Percentiles rank a stretch among this genome's conserved stretches.
Evolutionary conservation across 1,284 basidiomycete species (phyloP).

Genomic region (Ganoderma lingzhi): DNA sequence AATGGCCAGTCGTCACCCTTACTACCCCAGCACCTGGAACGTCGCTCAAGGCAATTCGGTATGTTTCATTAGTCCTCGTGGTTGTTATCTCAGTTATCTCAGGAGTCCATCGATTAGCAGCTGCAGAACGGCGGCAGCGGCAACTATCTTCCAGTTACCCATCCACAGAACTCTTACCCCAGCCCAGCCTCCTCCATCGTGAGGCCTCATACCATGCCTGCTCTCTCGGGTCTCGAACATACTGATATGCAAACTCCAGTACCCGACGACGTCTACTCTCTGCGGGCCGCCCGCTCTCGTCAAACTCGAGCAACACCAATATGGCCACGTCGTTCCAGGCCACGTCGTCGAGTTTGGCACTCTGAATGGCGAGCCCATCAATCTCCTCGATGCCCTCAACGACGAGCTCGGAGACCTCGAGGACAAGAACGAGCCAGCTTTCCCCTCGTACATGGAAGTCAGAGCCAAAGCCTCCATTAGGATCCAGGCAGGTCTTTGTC

Average conservation of each 20-base stretch:
- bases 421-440: conserved; percentile 9
- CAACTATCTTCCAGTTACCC: not conserved
- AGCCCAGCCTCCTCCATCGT: not conserved
- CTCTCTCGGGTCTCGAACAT: not conserved
- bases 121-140: not conserved
- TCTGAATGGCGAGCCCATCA: not conserved
- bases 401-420: not conserved
- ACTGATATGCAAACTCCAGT: not conserved
- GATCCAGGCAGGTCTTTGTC: conserved; percentile 11
- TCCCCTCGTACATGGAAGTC: conserved; percentile 10
- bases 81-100: not conserved
- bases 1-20: not conserved
- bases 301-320: not conserved
- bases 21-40: not conserved
- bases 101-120: not conserved
- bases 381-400: not conserved
- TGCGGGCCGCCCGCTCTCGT: not conserved
- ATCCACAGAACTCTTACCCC: not conserved
- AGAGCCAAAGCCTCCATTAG: conserved; percentile 22
- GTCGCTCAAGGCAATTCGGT: not conserved
- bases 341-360: conserved; percentile 12
- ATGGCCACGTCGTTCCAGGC: not conserved
- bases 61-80: not conserved
- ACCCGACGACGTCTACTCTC: not conserved
- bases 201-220: not conserved